Evolutionary conservation across 805 yeast genomes (phyloP).

Genomic region (Yueomyces sp.): DNA sequence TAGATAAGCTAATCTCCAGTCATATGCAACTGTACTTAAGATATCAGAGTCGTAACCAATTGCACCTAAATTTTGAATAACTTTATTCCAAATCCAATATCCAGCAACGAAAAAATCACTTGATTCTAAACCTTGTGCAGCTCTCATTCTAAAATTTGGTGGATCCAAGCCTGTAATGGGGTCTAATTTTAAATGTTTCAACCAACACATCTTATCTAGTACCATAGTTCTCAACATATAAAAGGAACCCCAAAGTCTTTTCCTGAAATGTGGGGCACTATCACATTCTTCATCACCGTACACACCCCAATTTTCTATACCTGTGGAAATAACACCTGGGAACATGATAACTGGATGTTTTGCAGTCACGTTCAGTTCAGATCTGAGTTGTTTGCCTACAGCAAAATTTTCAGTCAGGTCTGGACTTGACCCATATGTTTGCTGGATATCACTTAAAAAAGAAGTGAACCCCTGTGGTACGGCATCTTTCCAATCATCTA

Average conservation of each 20-base stretch:
- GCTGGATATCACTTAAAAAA: constrained; percentile 41
- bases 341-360: constrained; percentile 80
- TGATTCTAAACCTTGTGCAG: constrained; percentile 93
- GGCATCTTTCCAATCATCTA: constrained; percentile 61
- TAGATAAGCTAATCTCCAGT: constrained; percentile 86
- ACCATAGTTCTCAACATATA: constrained; percentile 90
- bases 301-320: constrained; percentile 87
- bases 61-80: constrained; percentile 86
- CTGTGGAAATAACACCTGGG: constrained; percentile 94
- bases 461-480: constrained; percentile 55
- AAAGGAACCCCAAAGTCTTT: constrained; percentile 93
- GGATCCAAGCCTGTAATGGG: constrained; percentile 91
- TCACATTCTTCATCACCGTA: constrained; percentile 71
- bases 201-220: constrained; percentile 86
- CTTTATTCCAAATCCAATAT: constrained; percentile 97
- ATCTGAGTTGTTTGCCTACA: constrained; percentile 57
- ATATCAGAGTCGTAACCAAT: constrained; percentile 87
- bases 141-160: constrained; percentile 61
- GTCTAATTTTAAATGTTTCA: constrained; percentile 80
- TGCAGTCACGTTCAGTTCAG: constrained; percentile 36
- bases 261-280: constrained; percentile 71
- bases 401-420: constrained; percentile 75
- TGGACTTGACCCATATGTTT: constrained; percentile 8
- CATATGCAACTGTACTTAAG: constrained; percentile 87
- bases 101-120: constrained; percentile 96